These are phyloP conservation scores for Suhomyces coccinellae DNA, from an alignment of 1,139 yeast genomes.

Conservation along the genomic window DNA sequence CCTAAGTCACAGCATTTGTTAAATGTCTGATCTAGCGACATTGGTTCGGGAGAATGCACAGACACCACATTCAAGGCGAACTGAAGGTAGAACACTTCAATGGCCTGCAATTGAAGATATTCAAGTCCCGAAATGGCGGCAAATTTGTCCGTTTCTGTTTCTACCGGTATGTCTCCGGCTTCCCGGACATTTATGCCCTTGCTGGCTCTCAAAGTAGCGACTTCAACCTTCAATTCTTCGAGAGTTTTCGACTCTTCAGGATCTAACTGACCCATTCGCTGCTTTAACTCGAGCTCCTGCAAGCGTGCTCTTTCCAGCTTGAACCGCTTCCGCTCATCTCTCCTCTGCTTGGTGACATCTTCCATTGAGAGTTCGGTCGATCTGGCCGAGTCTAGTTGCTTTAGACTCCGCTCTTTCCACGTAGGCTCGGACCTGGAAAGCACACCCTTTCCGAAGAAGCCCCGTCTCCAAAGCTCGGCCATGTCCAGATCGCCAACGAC, in stretches of 20 bases:
- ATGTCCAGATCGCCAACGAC: conserved; percentile 50
- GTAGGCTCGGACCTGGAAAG: conserved; percentile 91
- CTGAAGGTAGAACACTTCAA: conserved; percentile 69
- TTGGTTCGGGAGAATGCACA: conserved; percentile 13
- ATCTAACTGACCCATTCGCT: conserved; percentile 26
- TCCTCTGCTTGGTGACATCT: conserved; percentile 71
- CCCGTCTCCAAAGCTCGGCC: conserved; percentile 73
- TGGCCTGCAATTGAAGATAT: conserved; percentile 69
- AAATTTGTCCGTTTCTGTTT: neutral
- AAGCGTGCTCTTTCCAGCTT: conserved; percentile 53
- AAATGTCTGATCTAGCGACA: conserved; percentile 30
- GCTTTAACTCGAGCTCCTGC: conserved; percentile 37
- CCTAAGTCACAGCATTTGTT: conserved; percentile 21
- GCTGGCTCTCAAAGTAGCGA: conserved; percentile 11
- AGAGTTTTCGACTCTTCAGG: conserved; percentile 29
- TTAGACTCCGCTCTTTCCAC: conserved; percentile 66
- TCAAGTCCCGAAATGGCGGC: conserved; percentile 47
- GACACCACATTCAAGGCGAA: conserved; percentile 49
- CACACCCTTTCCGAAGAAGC: conserved; percentile 93
- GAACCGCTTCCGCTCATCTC: conserved; percentile 72
- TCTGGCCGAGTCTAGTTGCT: conserved; percentile 36
- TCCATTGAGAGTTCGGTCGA: conserved; percentile 50
- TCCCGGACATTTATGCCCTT: neutral
- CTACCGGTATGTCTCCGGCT: neutral
- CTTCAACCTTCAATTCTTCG: conserved; percentile 23